Conservation (phyloP, 352 stramenopile genomes). For the Hyaloperonospora arabidopsidis region DNA sequence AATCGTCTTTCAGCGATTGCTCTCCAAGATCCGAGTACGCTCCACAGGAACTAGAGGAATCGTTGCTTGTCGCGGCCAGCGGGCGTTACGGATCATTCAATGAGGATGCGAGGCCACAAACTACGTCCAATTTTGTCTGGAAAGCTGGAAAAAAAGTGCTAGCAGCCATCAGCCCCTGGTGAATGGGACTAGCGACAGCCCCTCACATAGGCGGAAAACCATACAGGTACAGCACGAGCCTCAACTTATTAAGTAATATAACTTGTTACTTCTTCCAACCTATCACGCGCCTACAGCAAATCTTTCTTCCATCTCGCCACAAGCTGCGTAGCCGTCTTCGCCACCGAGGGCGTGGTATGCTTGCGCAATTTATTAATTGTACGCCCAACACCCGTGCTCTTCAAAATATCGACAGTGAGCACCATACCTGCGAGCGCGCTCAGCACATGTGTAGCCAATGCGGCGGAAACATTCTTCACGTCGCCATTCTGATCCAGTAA, state of each 20-base stretch:
- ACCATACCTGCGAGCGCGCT: slow-evolving; percentile 53
- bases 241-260: slow-evolving; percentile 1
- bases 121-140: slow-evolving; percentile 31
- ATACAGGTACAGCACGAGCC: too few relatives aligned
- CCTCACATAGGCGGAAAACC: too few relatives aligned
- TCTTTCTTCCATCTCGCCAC: slow-evolving; percentile 85
- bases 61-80: slow-evolving; percentile 60
- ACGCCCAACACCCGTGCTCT: slow-evolving; percentile 67
- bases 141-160: slow-evolving; percentile 45
- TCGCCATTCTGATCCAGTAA: slow-evolving; percentile 70
- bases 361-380: slow-evolving; percentile 86
- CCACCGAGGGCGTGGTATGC: slow-evolving; percentile 51
- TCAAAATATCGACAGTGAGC: slow-evolving; percentile 80
- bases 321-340: slow-evolving; percentile 55
- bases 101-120: slow-evolving; percentile 14
- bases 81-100: slow-evolving; percentile 69
- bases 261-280: slow-evolving; percentile 6
- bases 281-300: slow-evolving; percentile 38
- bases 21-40: slow-evolving; percentile 21
- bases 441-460: slow-evolving; percentile 63
- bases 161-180: slow-evolving; percentile 72
- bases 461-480: slow-evolving; percentile 64
- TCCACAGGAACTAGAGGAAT: slow-evolving; percentile 57
- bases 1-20: slow-evolving; percentile 31
- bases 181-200: slow-evolving; percentile 3